Conservation (phyloP, 164 flowering plant species). For the Cinnamomum chago region DNA sequence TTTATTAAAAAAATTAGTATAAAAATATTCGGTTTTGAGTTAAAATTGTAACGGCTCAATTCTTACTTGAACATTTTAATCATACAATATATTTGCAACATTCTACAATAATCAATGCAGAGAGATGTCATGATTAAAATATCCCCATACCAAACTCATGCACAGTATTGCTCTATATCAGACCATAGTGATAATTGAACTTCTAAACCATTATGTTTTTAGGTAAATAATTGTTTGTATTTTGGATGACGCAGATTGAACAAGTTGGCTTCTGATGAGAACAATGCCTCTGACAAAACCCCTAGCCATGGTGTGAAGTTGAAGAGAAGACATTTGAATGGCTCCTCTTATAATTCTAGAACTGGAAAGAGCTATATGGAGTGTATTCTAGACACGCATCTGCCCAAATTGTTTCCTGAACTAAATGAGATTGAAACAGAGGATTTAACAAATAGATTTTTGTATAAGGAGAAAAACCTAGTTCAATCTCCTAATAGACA, state of each 20-base stretch:
- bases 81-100: not conserved
- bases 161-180: too few relatives aligned
- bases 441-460: conserved; percentile 31
- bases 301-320: conserved; percentile 61
- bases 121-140: too few relatives aligned
- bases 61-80: not conserved
- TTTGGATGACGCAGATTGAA: conserved; percentile 52
- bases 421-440: conserved; percentile 40
- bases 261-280: conserved; percentile 69
- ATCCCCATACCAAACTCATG: not conserved
- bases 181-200: too few relatives aligned
- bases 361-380: conserved; percentile 78
- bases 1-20: not conserved
- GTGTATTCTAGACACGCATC: conserved; percentile 43
- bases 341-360: conserved; percentile 37
- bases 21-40: not conserved
- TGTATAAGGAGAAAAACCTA: conserved; percentile 21
- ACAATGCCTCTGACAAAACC: conserved; percentile 36
- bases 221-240: too few relatives aligned
- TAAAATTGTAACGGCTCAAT: too few relatives aligned
- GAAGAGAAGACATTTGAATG: conserved; percentile 62
- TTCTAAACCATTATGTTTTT: too few relatives aligned
- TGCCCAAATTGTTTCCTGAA: conserved; percentile 45
- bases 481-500: conserved; percentile 33
- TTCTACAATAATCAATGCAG: not conserved